Evolutionary conservation across 495 filamentous ascomycete species (phyloP).

Genomic region (Bathelium albidoporum): DNA sequence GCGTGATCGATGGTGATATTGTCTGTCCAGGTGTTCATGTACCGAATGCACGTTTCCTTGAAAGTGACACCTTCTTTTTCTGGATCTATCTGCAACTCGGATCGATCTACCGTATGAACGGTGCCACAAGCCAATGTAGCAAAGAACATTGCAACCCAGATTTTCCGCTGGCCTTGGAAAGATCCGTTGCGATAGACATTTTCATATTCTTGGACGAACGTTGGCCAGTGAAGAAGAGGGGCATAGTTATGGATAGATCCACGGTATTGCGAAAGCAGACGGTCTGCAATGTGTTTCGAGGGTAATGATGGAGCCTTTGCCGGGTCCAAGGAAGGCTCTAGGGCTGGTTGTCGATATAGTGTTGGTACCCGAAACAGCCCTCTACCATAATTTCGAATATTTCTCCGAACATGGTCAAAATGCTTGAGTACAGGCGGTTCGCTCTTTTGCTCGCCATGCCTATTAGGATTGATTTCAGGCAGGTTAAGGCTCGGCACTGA

Average conservation of each 20-base stretch:
- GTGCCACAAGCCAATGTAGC: constrained; percentile 76
- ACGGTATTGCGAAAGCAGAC: constrained; percentile 67
- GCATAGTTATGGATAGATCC: constrained; percentile 64
- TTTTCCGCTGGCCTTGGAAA: constrained; percentile 52
- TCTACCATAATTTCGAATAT: constrained; percentile 61
- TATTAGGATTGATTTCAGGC: constrained; percentile 55
- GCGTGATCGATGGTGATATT: constrained; percentile 72
- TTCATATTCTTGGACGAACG: constrained; percentile 67
- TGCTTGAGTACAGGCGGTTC: constrained; percentile 53
- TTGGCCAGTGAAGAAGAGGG: constrained; percentile 85
- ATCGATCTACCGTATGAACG: constrained; percentile 27
- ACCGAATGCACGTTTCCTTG: constrained; percentile 55
- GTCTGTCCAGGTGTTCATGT: constrained; percentile 76
- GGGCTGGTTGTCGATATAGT: constrained; percentile 49
- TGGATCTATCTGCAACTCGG: constrained; percentile 34
- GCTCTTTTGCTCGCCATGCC: constrained; percentile 35
- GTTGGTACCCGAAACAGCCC: constrained; percentile 78
- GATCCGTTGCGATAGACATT: constrained; percentile 59
- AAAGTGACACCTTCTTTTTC: constrained; percentile 52
- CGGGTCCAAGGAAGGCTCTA: constrained; percentile 15
- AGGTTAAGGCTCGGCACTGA: constrained; percentile 53
- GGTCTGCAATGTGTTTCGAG: constrained; percentile 58
- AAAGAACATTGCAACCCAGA: constrained; percentile 77
- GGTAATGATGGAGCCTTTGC: constrained; percentile 52
- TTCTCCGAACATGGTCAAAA: constrained; percentile 57